These are phyloP conservation scores for Vickermania ingenoplastis DNA, from an alignment of 208 protist genomes.

Conservation along the genomic window DNA sequence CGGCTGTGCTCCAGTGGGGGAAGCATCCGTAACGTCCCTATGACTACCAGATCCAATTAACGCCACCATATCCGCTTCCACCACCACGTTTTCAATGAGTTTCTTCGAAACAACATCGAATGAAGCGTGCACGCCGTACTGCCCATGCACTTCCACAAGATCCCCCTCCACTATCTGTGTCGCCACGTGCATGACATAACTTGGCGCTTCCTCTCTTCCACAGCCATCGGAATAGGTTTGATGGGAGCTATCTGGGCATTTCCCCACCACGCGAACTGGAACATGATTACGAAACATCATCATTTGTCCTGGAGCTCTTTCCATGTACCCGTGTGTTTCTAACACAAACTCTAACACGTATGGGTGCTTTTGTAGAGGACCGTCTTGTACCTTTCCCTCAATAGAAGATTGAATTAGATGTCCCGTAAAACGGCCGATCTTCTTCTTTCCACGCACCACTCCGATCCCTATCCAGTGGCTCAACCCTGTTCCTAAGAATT, in stretches of 20 bases:
- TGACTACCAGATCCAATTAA: no score
- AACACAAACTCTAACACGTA: slow-evolving; percentile 53
- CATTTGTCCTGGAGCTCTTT: slow-evolving; percentile 40
- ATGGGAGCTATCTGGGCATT: slow-evolving; percentile 9
- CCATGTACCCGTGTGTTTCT: slow-evolving; percentile 35
- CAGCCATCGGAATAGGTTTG: neutral
- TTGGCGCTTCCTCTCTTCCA: neutral
- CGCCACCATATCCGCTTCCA: slow-evolving; percentile 58
- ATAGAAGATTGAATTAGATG: no score
- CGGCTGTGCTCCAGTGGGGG: no score
- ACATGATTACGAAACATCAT: slow-evolving; percentile 43
- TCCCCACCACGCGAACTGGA: slow-evolving; percentile 28
- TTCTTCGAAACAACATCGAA: slow-evolving; percentile 71
- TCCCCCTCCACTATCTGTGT: slow-evolving; percentile 31
- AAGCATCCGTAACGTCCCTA: no score
- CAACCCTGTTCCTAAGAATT: slow-evolving; percentile 20
- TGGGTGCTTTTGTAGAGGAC: neutral
- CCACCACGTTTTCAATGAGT: slow-evolving; percentile 47
- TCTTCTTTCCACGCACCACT: slow-evolving; percentile 16
- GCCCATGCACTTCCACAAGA: slow-evolving; percentile 43
- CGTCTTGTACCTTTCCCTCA: no score
- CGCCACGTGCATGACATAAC: neutral
- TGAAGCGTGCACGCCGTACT: slow-evolving; percentile 54
- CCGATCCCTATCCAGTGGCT: slow-evolving; percentile 21
- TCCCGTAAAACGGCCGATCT: slow-evolving; percentile 16